phyloP scores from a whole-genome alignment of 2,329 filamentous ascomycete genomes.

The Lachnum nothofagi region DNA sequence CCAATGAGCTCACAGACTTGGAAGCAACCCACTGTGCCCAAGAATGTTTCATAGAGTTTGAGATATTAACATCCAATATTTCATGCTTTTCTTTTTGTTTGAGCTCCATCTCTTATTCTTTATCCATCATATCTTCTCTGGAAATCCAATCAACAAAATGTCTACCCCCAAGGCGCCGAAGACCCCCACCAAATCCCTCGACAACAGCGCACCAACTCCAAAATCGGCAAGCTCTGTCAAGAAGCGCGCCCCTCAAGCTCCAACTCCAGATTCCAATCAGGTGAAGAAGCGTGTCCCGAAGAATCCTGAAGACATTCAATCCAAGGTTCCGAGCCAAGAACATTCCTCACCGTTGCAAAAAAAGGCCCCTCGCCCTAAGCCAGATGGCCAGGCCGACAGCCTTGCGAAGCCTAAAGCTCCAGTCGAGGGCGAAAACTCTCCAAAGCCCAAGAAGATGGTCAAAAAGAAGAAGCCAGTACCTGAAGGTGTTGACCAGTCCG shows the following conservation, averaged over 20 bases:
- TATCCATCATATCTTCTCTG: constrained; percentile 8
- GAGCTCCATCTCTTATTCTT: constrained; percentile 3
- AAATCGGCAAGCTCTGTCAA: constrained; percentile 21
- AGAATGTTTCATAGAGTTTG: not conserved
- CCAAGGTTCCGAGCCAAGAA: not conserved
- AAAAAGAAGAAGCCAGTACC: constrained; percentile 6
- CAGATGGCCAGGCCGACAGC: constrained; percentile 5
- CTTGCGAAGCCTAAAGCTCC: constrained; percentile 1
- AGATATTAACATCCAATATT: not conserved
- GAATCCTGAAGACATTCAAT: not conserved
- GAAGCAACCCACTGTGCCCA: not conserved
- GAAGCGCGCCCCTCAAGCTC: constrained; percentile 16
- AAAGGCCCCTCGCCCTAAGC: constrained; percentile 3
- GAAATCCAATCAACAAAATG: constrained; percentile 11
- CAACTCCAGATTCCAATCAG: constrained; percentile 9
- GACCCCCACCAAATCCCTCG: constrained; percentile 11
- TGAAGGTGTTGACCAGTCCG: not conserved
- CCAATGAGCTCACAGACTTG: not conserved
- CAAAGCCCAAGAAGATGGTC: constrained; percentile 1
- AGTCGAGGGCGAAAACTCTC: not conserved
- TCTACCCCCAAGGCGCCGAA: constrained; percentile 20
- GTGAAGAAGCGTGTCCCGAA: constrained; percentile 14
- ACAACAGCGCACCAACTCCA: constrained; percentile 6
- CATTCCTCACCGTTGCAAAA: constrained; percentile 1
- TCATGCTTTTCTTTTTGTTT: constrained; percentile 4